These are phyloP conservation scores for Hymenoscyphus linearis DNA, from an alignment of 2,329 filamentous ascomycete genomes.

Conservation along the genomic window DNA sequence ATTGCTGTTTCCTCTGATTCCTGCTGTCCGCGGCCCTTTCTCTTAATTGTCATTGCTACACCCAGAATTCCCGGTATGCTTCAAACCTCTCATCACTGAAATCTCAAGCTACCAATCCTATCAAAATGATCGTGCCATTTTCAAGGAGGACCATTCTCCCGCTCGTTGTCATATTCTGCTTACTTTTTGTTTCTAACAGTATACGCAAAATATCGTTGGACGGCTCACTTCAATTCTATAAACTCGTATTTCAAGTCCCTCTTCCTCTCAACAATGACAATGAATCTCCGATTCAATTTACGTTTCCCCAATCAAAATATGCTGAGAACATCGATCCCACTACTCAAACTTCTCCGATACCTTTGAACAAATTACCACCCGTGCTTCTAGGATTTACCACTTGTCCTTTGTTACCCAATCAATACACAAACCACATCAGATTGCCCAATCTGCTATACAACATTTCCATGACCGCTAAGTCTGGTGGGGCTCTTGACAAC, in stretches of 20 bases:
- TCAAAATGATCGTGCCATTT: conserved; percentile 2
- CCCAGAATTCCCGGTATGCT: neutral
- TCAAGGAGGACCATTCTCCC: conserved; percentile 17
- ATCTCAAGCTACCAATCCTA: neutral
- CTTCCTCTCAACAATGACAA: neutral
- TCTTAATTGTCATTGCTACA: neutral
- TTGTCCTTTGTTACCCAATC: conserved; percentile 26
- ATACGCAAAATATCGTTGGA: neutral
- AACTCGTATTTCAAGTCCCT: neutral
- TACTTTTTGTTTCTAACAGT: conserved; percentile 2
- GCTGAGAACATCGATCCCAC: neutral
- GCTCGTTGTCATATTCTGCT: conserved; percentile 13
- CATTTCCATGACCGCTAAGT: conserved; percentile 32
- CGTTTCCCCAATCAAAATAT: neutral
- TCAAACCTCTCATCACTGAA: neutral
- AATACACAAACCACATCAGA: conserved; percentile 33
- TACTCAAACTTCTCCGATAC: neutral
- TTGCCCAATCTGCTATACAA: conserved; percentile 32
- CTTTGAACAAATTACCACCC: conserved; percentile 5
- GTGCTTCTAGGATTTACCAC: conserved; percentile 13
- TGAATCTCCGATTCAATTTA: neutral
- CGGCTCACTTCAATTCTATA: neutral
- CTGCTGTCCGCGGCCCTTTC: neutral
- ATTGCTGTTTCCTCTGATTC: neutral
- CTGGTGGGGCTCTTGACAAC: conserved; percentile 17